These are phyloP conservation scores for Exserohilum turcica DNA, from an alignment of 2,329 filamentous ascomycete species.

Conservation along the genomic window DNA sequence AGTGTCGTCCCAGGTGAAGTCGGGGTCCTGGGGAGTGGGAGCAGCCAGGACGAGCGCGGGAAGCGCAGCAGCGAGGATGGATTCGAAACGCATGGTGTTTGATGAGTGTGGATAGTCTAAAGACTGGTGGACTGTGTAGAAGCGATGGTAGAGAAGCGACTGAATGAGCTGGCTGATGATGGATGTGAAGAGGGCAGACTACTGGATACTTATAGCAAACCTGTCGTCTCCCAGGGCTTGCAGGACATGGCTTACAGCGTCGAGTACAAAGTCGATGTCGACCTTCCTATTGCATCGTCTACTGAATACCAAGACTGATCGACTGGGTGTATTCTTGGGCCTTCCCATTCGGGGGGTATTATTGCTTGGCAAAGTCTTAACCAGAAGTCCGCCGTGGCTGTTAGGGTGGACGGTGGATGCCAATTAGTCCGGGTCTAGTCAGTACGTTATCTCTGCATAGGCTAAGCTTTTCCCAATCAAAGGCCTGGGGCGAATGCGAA, in stretches of 20 bases:
- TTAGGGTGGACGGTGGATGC: neutral
- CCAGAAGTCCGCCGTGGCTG: conserved; percentile 2
- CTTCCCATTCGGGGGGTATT: conserved; percentile 9
- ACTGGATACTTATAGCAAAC: conserved; percentile 17
- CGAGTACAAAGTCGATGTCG: neutral
- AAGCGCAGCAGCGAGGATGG: conserved; percentile 28
- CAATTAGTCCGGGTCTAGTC: conserved; percentile 4
- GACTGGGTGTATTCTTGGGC: conserved; percentile 13
- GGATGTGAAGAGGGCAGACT: neutral
- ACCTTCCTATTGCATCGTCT: conserved; percentile 9
- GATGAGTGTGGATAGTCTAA: conserved; percentile 1
- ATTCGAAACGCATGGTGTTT: conserved; percentile 32
- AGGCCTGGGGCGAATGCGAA: conserved; percentile 8
- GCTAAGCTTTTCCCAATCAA: conserved; percentile 8
- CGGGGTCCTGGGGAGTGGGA: conserved; percentile 30
- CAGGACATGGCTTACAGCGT: neutral
- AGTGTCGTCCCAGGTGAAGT: conserved; percentile 7
- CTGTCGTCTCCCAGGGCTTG: neutral
- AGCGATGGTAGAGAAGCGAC: neutral
- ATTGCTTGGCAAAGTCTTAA: conserved; percentile 17
- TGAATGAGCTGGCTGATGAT: conserved; percentile 13
- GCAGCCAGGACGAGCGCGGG: conserved; percentile 27
- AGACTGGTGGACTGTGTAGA: neutral
- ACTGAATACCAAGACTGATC: conserved; percentile 8
- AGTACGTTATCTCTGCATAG: conserved; percentile 10